Base-by-base conservation (phyloP, 257 asterid species). In the Coffea canephora region DNA sequence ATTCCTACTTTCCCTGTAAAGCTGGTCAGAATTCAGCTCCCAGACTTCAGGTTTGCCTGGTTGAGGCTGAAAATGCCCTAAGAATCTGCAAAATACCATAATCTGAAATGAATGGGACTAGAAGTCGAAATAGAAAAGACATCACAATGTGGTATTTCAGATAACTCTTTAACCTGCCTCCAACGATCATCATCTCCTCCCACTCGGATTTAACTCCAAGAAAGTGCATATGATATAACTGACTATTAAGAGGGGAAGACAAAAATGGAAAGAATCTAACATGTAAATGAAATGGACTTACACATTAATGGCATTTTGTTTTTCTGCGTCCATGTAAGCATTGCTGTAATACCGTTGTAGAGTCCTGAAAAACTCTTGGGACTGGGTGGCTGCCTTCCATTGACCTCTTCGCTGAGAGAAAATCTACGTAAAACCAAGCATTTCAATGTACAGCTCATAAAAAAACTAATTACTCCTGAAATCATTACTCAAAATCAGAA, bases 311-410 rank as follows among this genome's bases (percentile, higher is more conserved):
- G 98, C 97, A 85, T 92, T 92, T 84, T 96, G 99, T 80, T 96
- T 93, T 86, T 96, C 96, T 12, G 89, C 88, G 68, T 96, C 99
- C 96, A 92, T 84, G 92, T 96, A 96, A 13, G 98, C 97, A 68
- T 96, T 96, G 87, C 91, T 96, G 90, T 91, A 92, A 86, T 96
- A 96, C 78, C 98, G 88, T 82, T 96, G 99, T 49, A 96, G 94
- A 78, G 99, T 96, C 81, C 99, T 94, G 62, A 96, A 91, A 80
- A 94, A 94, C 86, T 96, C 99, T 88, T 93, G 99, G 70, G 99
- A 96, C 84, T 96, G 97, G 11, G 91, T 90, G 36, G 99, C 98
- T 84, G 99, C 98, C 85, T 87, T 92, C 97, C 99, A 96, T 88
- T 96, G 98, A 78, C 99, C 98, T 85, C 98, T 92, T 83, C 96